These are phyloP conservation scores for Suhomyces bokatorum DNA, from an alignment of 1,139 yeast species.

Conservation along the genomic window DNA sequence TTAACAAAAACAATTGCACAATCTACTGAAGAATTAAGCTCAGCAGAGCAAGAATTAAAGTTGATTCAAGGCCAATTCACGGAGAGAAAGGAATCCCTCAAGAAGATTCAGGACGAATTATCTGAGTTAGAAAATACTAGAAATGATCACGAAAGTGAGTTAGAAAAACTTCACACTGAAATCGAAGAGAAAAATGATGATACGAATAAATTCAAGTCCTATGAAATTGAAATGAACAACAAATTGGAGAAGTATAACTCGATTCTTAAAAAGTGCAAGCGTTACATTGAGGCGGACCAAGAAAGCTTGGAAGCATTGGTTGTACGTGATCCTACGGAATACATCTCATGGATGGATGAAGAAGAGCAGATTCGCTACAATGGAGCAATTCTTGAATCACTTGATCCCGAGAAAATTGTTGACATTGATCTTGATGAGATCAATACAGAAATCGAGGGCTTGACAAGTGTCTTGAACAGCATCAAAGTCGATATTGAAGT, in stretches of 20 bases:
- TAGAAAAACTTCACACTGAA: conserved; percentile 43
- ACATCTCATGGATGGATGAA: conserved; percentile 51
- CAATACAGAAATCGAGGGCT: conserved; percentile 50
- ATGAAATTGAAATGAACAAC: conserved; percentile 67
- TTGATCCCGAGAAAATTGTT: conserved; percentile 55
- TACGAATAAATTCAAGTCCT: conserved; percentile 63
- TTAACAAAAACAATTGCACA: conserved; percentile 49
- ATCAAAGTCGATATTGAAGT: conserved; percentile 73
- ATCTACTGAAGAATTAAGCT: conserved; percentile 37
- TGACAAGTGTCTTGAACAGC: conserved; percentile 58
- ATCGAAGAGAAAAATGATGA: conserved; percentile 54
- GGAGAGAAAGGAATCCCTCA: conserved; percentile 40
- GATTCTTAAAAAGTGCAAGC: conserved; percentile 42
- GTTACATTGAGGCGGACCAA: conserved; percentile 37
- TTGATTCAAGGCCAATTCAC: conserved; percentile 27
- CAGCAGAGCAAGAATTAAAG: conserved; percentile 32
- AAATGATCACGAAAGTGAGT: conserved; percentile 34
- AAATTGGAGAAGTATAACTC: conserved; percentile 59
- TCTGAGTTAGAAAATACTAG: conserved; percentile 28
- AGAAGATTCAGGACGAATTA: conserved; percentile 29
- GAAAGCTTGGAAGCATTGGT: conserved; percentile 42
- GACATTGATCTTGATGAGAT: conserved; percentile 52
- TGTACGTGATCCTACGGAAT: conserved; percentile 53
- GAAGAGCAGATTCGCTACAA: conserved; percentile 37
- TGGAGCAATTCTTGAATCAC: conserved; percentile 38